These are phyloP conservation scores for Citrus reticulata DNA, from an alignment of 345 rosid species.

Conservation along the genomic window DNA sequence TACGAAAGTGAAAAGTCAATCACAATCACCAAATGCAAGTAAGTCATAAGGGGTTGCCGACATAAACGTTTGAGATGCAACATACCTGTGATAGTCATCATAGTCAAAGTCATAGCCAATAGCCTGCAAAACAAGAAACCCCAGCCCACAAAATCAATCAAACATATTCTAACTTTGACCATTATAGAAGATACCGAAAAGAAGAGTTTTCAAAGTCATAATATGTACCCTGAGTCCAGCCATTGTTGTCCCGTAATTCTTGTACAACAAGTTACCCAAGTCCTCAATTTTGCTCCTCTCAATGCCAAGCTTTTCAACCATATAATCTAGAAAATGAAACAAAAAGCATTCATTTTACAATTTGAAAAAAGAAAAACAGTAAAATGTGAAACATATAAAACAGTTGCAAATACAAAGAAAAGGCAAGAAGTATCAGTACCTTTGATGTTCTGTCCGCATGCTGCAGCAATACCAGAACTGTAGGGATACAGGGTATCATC, in stretches of 20 bases:
- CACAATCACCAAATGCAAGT: background rate
- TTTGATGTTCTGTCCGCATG: slow-evolving; percentile 57
- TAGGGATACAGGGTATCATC: slow-evolving; percentile 91
- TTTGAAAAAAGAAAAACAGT: background rate
- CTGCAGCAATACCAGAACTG: slow-evolving; percentile 58
- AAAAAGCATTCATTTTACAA: background rate
- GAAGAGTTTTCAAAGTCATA: background rate
- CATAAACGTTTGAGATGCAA: background rate
- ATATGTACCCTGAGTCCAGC: slow-evolving; percentile 93
- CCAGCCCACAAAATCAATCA: background rate
- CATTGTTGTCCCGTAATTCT: slow-evolving; percentile 97
- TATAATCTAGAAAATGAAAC: slow-evolving; percentile 47
- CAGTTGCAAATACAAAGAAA: background rate
- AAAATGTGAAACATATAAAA: background rate
- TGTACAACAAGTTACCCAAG: slow-evolving; percentile 70
- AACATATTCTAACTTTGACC: background rate
- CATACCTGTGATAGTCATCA: slow-evolving; percentile 84
- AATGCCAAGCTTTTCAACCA: slow-evolving; percentile 83
- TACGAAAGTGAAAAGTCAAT: slow-evolving; percentile 6
- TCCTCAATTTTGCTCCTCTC: slow-evolving; percentile 53
- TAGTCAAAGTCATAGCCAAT: slow-evolving; percentile 90
- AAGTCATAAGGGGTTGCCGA: background rate
- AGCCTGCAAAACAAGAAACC: slow-evolving; percentile 48
- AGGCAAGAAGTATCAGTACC: slow-evolving; percentile 28
- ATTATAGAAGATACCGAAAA: background rate